Percentiles rank a stretch among this genome's conserved stretches.
Evolutionary conservation across 2,329 filamentous ascomycete genomes (phyloP).

Genomic region (Apiospora kogelbergensis): DNA sequence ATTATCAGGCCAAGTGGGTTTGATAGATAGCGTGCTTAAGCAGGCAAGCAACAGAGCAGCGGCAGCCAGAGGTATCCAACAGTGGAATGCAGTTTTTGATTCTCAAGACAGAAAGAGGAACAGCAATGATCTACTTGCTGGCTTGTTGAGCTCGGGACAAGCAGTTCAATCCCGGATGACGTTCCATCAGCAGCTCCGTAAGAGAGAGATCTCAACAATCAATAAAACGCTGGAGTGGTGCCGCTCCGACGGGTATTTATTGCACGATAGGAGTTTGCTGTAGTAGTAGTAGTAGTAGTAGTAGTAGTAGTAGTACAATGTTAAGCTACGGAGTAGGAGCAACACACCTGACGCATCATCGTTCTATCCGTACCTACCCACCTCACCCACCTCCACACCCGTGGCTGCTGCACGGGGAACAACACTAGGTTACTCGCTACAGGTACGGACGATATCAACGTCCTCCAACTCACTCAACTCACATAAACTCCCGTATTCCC

Average conservation of each 20-base stretch:
- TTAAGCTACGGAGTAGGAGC: too few species aligned
- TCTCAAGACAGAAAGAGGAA: background rate
- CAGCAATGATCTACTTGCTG: background rate
- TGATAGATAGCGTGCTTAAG: background rate
- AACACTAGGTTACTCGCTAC: background rate
- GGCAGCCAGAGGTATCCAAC: too few species aligned
- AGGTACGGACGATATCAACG: slow-evolving; percentile 3
- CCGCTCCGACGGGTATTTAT: too few species aligned
- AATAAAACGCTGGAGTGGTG: too few species aligned
- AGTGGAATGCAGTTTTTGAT: background rate
- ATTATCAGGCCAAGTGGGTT: background rate
- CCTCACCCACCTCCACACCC: background rate
- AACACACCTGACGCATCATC: too few species aligned
- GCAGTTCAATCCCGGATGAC: too few species aligned
- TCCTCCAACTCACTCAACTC: background rate
- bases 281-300: too few species aligned
- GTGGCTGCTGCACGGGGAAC: background rate
- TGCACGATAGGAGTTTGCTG: too few species aligned
- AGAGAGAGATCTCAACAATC: too few species aligned
- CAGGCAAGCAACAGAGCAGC: background rate
- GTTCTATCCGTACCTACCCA: background rate
- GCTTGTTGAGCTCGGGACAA: background rate
- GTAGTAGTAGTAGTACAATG: too few species aligned
- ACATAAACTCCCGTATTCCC: background rate
- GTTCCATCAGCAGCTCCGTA: too few species aligned